These are phyloP conservation scores for Ottelia alismoides DNA, from an alignment of 106 monocot genomes.

Conservation along the genomic window DNA sequence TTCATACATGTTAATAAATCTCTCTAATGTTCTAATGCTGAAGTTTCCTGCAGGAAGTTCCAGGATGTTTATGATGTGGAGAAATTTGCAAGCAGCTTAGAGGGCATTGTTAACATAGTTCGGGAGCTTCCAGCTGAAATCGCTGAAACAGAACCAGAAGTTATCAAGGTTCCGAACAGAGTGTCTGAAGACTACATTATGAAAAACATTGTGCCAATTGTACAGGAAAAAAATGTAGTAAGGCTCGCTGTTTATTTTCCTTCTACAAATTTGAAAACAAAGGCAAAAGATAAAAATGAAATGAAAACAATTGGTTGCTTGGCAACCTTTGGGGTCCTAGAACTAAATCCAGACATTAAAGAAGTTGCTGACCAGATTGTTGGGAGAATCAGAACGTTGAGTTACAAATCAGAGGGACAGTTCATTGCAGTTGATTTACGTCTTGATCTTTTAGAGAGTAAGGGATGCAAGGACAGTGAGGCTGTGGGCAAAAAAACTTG, in stretches of 20 bases:
- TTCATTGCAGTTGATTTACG: constrained; percentile 69
- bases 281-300: constrained; percentile 12
- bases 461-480: constrained; percentile 38
- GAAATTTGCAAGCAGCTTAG: constrained; percentile 43
- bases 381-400: constrained; percentile 35
- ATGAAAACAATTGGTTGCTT: constrained; percentile 40
- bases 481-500: constrained; percentile 30
- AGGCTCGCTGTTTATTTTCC: constrained; percentile 46
- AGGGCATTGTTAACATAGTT: constrained; percentile 42
- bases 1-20: too few relatives aligned
- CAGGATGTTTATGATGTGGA: constrained; percentile 54
- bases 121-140: constrained; percentile 39
- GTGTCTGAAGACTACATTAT: constrained; percentile 48
- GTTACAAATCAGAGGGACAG: constrained; percentile 31
- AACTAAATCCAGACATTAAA: constrained; percentile 35
- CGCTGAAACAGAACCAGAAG: constrained; percentile 26
- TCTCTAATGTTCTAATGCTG: too few relatives aligned
- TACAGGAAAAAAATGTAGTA: constrained; percentile 27
- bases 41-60: constrained; percentile 49
- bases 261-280: constrained; percentile 24
- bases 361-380: constrained; percentile 41
- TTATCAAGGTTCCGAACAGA: constrained; percentile 46
- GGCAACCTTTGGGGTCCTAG: constrained; percentile 56
- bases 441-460: constrained; percentile 40
- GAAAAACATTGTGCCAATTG: constrained; percentile 45